Evolutionary conservation across 164 flowering plant species (phyloP).

Genomic region (Vitis vinifera): DNA sequence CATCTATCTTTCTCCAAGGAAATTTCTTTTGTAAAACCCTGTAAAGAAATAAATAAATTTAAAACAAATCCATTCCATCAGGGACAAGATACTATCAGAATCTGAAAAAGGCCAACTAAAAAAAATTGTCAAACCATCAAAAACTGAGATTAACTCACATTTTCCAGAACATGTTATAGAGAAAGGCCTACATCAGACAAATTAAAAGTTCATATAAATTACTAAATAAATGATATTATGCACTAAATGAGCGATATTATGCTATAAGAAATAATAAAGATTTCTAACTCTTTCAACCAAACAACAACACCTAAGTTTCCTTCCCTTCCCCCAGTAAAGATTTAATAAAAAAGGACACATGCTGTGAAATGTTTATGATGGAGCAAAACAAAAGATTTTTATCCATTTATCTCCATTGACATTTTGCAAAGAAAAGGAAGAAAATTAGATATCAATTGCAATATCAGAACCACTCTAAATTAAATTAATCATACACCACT

Average conservation of each 20-base stretch:
- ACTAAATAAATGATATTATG: neutral
- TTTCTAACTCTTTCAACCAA: neutral
- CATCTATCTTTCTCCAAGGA: slow-evolving; percentile 88
- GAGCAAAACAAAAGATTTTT: too few relatives aligned
- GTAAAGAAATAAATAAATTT: neutral
- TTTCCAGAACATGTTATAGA: neutral
- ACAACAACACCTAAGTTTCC: neutral
- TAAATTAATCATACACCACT: too few relatives aligned
- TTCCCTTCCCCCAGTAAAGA: neutral
- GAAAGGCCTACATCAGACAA: neutral
- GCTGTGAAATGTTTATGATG: too few relatives aligned
- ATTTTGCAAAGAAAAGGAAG: too few relatives aligned
- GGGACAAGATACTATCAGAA: neutral
- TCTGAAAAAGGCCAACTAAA: neutral
- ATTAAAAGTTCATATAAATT: neutral
- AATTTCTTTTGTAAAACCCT: slow-evolving; percentile 98
- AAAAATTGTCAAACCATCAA: neutral
- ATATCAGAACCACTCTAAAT: too few relatives aligned
- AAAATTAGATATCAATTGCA: too few relatives aligned
- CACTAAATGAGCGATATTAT: neutral
- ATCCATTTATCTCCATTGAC: too few relatives aligned
- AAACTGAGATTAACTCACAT: neutral
- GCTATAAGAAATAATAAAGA: neutral
- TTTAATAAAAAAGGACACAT: neutral
- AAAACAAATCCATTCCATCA: slow-evolving; percentile 5